Base-by-base conservation (phyloP, 805 yeast species). In the Saccharomycopsis malanga region DNA sequence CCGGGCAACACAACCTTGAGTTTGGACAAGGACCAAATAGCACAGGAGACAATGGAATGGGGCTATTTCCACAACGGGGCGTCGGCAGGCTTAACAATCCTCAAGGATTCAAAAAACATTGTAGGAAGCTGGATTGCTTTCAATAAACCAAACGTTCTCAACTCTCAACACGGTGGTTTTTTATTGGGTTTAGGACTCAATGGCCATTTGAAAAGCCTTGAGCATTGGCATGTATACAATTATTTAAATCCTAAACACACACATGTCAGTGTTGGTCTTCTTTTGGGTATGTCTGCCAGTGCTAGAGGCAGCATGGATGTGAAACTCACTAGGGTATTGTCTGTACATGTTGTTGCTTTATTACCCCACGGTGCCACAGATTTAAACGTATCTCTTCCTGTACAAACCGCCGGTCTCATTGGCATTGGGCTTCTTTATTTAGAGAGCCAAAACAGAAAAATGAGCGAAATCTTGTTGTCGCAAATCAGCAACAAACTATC, bases 181-280 rank as follows among this genome's bases (percentile, higher is more conserved):
- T 64, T 93, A n/a, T 65, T 87, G 17, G 98, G 97, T 0, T 68
- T 93, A 22, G 99, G 99, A 0, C 66, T 93, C 25, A 87, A 87
- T 63, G 98, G 98, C 0, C 96, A 89, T 60, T 65, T 93, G 56
- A 79, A 75, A 48, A 71, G 73, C 36, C 65, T 93, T 22, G 98
- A 91, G 58, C 96, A 93, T 61, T 93, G 98, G 97, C 96, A 89
- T 60, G 84, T 91, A 25, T 93, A 87, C 61, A 89, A 91, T 58
- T 88, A 87, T 55, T 66, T 93, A 45, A 95, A 96, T 0, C 95
- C 96, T 0, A 89, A 93, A 54, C 87, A 86, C 57, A 76, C 83
- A 3, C 74, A 74, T 35, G 86, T 95, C 0, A 86, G 95, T 61
- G 81, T 88, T 30, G 98, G 97, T 0, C 68, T 93, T 39, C 66